Conservation (phyloP, 192 early-diverging fungal species). For the Coemansia sp. region DNA sequence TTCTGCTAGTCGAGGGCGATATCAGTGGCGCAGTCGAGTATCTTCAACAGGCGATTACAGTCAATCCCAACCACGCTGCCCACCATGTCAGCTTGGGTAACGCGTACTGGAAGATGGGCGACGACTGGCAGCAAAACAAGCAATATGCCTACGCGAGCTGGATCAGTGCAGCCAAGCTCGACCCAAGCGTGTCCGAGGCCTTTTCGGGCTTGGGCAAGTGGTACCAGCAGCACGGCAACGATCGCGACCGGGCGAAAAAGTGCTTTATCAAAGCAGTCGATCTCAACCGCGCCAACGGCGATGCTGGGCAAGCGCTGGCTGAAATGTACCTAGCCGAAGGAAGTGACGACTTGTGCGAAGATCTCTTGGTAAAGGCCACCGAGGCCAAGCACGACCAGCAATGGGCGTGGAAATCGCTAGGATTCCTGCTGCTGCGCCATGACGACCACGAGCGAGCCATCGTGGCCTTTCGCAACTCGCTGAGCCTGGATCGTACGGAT, state of each 20-base stretch:
- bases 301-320: slow-evolving; percentile 66
- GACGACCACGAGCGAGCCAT: slow-evolving; percentile 61
- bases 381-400: slow-evolving; percentile 51
- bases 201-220: slow-evolving; percentile 85
- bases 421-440: slow-evolving; percentile 65
- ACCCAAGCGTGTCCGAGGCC: slow-evolving; percentile 61
- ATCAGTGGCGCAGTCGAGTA: slow-evolving; percentile 58
- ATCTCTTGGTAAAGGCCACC: slow-evolving; percentile 24
- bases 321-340: slow-evolving; percentile 62
- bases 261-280: slow-evolving; percentile 83
- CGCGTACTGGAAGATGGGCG: slow-evolving; percentile 77
- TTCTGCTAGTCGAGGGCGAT: slow-evolving; percentile 58
- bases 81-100: slow-evolving; percentile 70
- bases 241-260: slow-evolving; percentile 69
- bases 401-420: slow-evolving; percentile 83
- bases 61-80: slow-evolving; percentile 52
- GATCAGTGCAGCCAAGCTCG: slow-evolving; percentile 70
- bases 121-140: slow-evolving; percentile 61
- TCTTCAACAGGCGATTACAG: slow-evolving; percentile 59
- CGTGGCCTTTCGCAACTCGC: slow-evolving; percentile 74
- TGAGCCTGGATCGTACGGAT: slow-evolving; percentile 72
- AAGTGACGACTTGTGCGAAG: slow-evolving; percentile 43
- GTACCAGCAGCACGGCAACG: slow-evolving; percentile 69
- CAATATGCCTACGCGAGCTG: slow-evolving; percentile 68
- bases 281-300: slow-evolving; percentile 66